Percentiles rank a stretch among this genome's conserved stretches.
phyloP scores from a whole-genome alignment of 176 grass and related monocot genomes.

The Chloris gayana region DNA sequence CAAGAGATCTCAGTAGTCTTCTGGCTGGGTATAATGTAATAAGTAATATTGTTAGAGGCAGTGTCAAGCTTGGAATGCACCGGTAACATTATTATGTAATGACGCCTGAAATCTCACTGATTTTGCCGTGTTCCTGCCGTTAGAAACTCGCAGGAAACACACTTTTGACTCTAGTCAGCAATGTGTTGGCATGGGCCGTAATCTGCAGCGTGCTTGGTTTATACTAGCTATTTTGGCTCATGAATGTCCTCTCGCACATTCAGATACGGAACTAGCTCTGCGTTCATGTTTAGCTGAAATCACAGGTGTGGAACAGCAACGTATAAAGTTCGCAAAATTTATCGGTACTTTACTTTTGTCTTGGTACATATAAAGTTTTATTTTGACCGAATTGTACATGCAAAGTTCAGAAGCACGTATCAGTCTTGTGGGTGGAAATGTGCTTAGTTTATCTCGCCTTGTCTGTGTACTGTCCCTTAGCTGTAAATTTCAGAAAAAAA shows the following conservation, averaged over 20 bases:
- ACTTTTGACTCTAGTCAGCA: neutral
- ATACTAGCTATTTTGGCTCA: neutral
- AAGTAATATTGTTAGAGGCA: slow-evolving; percentile 29
- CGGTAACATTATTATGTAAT: slow-evolving; percentile 27
- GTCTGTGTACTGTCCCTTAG: neutral
- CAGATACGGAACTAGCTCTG: neutral
- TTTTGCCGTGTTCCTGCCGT: slow-evolving; percentile 12
- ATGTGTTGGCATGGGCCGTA: neutral
- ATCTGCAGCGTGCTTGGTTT: neutral
- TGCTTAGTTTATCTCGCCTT: neutral
- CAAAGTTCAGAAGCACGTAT: neutral
- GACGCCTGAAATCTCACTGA: slow-evolving; percentile 27
- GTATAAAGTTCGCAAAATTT: neutral
- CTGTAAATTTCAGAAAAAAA: neutral
- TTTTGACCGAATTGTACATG: no score
- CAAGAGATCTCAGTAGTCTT: slow-evolving; percentile 26
- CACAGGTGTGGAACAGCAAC: neutral
- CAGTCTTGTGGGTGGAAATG: neutral
- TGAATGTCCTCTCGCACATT: neutral
- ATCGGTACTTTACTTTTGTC: no score
- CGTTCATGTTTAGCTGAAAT: neutral
- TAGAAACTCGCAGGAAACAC: neutral
- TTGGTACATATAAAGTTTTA: no score
- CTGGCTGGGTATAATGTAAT: slow-evolving; percentile 14
- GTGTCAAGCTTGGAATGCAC: slow-evolving; percentile 45